A percentile compares a stretch with the other conserved stretches of the same genome.
Evolutionary conservation across 495 filamentous ascomycete genomes (phyloP).

Genomic region (Hypoxylon fuscum): DNA sequence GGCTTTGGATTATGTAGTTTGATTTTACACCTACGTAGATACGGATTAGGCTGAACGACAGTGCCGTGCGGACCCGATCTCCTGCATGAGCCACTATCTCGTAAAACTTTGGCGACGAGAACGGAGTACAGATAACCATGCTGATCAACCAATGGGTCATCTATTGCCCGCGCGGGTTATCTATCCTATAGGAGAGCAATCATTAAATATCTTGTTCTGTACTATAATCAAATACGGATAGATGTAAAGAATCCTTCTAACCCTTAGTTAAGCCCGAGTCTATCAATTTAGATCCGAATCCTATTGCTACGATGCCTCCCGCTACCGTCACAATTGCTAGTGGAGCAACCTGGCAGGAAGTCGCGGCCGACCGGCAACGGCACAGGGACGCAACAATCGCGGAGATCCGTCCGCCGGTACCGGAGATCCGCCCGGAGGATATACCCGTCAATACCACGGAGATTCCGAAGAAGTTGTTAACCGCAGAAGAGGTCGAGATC

Average conservation of each 20-base stretch:
- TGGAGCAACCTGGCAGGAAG: conserved; percentile 57
- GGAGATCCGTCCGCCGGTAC: conserved; percentile 43
- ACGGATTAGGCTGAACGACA: neutral
- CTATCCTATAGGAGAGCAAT: neutral
- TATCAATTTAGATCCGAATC: neutral
- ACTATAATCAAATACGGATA: too few relatives aligned
- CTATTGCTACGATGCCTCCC: conserved; percentile 25
- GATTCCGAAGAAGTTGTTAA: conserved; percentile 55
- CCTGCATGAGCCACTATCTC: conserved; percentile 6
- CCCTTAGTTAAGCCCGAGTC: neutral
- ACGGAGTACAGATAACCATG: conserved; percentile 12
- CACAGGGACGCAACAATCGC: conserved; percentile 56
- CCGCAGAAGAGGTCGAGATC: conserved; percentile 60
- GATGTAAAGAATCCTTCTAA: neutral
- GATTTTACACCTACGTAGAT: too few relatives aligned
- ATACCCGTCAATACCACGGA: conserved; percentile 55
- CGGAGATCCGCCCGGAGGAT: conserved; percentile 39
- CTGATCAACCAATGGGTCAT: conserved; percentile 27
- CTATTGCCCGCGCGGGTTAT: conserved; percentile 12
- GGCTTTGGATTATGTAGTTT: too few relatives aligned
- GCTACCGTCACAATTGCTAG: conserved; percentile 48
- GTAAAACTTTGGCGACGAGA: too few relatives aligned
- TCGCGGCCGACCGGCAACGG: conserved; percentile 53
- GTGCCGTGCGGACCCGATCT: conserved; percentile 13
- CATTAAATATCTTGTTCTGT: neutral